Evolutionary conservation across 108 stramenopile genomes (phyloP), one percentile per base, ranked within the genome.

Genomic region (Cyclotella atomus): DNA sequence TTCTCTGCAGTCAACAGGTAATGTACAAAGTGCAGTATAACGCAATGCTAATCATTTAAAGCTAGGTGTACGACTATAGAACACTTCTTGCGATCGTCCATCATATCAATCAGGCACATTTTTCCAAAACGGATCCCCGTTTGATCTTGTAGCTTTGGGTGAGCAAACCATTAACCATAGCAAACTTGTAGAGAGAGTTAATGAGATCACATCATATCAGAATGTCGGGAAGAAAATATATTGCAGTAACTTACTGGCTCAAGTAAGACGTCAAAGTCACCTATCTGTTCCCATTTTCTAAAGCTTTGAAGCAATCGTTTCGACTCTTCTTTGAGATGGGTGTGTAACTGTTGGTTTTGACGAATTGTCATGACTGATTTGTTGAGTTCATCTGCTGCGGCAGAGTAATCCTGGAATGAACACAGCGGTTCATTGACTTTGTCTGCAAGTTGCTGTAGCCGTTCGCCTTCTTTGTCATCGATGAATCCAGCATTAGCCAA

Each of bases 61-160:
- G n/a, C n/a, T n/a, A n/a, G n/a, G n/a, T n/a, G n/a, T n/a, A n/a
- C n/a, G n/a, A n/a, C n/a, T n/a, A n/a, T n/a, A n/a, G n/a, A n/a
- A n/a, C n/a, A n/a, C n/a, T n/a, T n/a, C n/a, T n/a, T n/a, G n/a
- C n/a, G n/a, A n/a, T n/a, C n/a, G n/a, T n/a, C n/a, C n/a, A n/a
- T n/a, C n/a, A n/a, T n/a, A n/a, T n/a, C n/a, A n/a, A n/a, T n/a
- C n/a, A n/a, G n/a, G n/a, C n/a, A 23, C 10, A 52, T 23, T 52
- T 52, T 2, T 23, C 52, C 21, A 52, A 23, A 10, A 52, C 52
- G 10, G 23, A 3, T 6, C 57, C 61, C 43, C 87, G 29, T 71
- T 87, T 87, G 27, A 85, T 73, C 68, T 87, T 87, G 50, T 84
- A 82, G 19, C 85, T 88, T 55, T 86, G 85, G 15, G 85, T 88